Evolutionary conservation across 139 green algal species (phyloP).

Genomic region (Spirogloea muscicola): DNA sequence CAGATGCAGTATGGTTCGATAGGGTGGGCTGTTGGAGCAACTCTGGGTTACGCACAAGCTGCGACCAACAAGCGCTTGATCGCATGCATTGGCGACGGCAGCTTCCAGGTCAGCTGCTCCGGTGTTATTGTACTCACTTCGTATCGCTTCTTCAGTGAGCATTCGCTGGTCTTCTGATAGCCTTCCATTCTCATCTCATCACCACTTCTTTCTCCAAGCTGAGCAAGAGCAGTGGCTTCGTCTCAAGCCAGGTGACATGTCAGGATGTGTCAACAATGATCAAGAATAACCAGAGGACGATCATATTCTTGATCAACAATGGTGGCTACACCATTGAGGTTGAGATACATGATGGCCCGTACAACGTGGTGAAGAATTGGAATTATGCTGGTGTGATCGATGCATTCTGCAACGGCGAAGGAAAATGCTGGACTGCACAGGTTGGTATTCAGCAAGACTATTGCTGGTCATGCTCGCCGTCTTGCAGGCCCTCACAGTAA

Average conservation of each 20-base stretch:
- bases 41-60: constrained; percentile 57
- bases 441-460: too few relatives aligned
- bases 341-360: constrained; percentile 68
- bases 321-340: constrained; percentile 51
- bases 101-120: constrained; percentile 62
- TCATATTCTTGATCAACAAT: constrained; percentile 89
- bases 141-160: too few relatives aligned
- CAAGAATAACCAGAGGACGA: constrained; percentile 57
- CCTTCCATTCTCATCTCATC: too few relatives aligned
- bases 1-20: constrained; percentile 74
- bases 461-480: too few relatives aligned
- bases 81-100: constrained; percentile 72
- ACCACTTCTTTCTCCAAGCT: too few relatives aligned
- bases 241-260: constrained; percentile 61
- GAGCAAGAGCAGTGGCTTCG: too few relatives aligned
- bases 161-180: too few relatives aligned
- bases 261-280: constrained; percentile 75
- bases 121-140: too few relatives aligned
- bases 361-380: constrained; percentile 61
- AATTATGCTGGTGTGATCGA: constrained; percentile 62
- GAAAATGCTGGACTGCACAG: constrained; percentile 51
- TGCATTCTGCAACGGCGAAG: constrained; percentile 55
- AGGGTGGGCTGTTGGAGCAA: constrained; percentile 74
- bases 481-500: too few relatives aligned
- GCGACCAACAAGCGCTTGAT: constrained; percentile 60